These are phyloP conservation scores for Hypoxylon sp. DNA, from an alignment of 2,329 filamentous ascomycete genomes.

Conservation along the genomic window DNA sequence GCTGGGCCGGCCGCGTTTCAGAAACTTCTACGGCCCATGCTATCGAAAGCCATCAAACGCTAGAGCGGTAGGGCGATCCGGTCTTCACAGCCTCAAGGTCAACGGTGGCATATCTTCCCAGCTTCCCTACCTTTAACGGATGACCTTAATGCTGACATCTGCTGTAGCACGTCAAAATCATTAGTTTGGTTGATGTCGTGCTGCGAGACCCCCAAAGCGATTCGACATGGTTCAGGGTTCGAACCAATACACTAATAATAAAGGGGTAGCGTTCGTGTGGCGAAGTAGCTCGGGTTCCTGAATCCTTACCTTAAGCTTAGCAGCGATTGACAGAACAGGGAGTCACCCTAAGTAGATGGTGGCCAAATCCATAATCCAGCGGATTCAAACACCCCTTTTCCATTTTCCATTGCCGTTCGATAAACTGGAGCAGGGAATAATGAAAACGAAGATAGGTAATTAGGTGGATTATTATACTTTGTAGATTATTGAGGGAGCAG, in stretches of 20 bases:
- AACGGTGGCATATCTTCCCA: slow-evolving; percentile 26
- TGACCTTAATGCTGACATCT: slow-evolving; percentile 32
- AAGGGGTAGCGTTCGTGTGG: slow-evolving; percentile 35
- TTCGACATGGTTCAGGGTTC: slow-evolving; percentile 38
- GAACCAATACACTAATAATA: slow-evolving; percentile 29
- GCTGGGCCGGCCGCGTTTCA: slow-evolving; percentile 35
- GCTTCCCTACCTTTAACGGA: background rate
- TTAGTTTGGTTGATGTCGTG: slow-evolving; percentile 35
- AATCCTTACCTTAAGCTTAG: slow-evolving; percentile 26
- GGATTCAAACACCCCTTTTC: slow-evolving; percentile 10
- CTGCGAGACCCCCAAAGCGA: slow-evolving; percentile 31
- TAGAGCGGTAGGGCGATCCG: slow-evolving; percentile 33
- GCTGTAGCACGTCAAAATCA: slow-evolving; percentile 31
- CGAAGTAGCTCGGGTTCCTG: slow-evolving; percentile 34
- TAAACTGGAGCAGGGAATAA: slow-evolving; percentile 5
- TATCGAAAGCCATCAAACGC: slow-evolving; percentile 35
- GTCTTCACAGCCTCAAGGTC: slow-evolving; percentile 28
- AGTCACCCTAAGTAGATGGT: slow-evolving; percentile 22
- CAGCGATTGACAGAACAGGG: slow-evolving; percentile 18
- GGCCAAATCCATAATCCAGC: slow-evolving; percentile 16
- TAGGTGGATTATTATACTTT: too few relatives aligned
- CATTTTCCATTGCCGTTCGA: slow-evolving; percentile 6
- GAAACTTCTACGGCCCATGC: slow-evolving; percentile 39
- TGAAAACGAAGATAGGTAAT: slow-evolving; percentile 9
- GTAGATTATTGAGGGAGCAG: too few relatives aligned